phyloP scores from a whole-genome alignment of 495 filamentous ascomycete species.

The Penicillium nucicola region DNA sequence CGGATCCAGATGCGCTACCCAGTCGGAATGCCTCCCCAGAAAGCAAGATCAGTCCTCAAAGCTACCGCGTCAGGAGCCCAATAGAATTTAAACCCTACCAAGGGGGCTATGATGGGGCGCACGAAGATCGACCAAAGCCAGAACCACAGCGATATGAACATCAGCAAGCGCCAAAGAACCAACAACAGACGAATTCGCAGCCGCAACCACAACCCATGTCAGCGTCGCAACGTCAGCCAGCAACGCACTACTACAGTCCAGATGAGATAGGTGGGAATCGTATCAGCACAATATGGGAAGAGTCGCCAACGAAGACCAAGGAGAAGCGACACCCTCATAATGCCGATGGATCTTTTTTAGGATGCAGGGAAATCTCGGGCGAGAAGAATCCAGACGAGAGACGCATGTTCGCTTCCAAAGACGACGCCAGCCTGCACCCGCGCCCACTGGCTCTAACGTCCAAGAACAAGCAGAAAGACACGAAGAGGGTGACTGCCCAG shows the following conservation, averaged over 20 bases:
- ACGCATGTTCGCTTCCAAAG: constrained; percentile 31
- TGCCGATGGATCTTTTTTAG: constrained; percentile 46
- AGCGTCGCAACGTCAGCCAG: background rate
- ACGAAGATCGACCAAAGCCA: constrained; percentile 18
- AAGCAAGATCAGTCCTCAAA: constrained; percentile 1
- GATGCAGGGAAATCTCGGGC: constrained; percentile 40
- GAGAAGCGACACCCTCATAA: constrained; percentile 19
- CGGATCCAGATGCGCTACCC: constrained; percentile 31
- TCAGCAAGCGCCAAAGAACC: background rate
- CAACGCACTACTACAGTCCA: constrained; percentile 36
- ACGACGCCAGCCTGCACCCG: constrained; percentile 27
- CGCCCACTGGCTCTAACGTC: constrained; percentile 20
- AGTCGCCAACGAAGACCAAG: constrained; percentile 26
- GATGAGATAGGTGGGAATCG: constrained; percentile 42
- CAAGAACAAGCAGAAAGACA: constrained; percentile 26
- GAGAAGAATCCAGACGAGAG: constrained; percentile 43
- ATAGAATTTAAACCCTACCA: constrained; percentile 17
- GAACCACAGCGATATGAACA: background rate
- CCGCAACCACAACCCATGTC: background rate
- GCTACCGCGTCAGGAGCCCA: constrained; percentile 7
- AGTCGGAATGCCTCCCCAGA: constrained; percentile 31
- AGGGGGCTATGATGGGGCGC: constrained; percentile 21
- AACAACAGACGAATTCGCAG: background rate
- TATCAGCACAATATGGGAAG: constrained; percentile 40
- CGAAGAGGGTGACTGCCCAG: constrained; percentile 10